Conservation (phyloP, 139 green algal genomes). For the Diplosphaera chodatii region DNA sequence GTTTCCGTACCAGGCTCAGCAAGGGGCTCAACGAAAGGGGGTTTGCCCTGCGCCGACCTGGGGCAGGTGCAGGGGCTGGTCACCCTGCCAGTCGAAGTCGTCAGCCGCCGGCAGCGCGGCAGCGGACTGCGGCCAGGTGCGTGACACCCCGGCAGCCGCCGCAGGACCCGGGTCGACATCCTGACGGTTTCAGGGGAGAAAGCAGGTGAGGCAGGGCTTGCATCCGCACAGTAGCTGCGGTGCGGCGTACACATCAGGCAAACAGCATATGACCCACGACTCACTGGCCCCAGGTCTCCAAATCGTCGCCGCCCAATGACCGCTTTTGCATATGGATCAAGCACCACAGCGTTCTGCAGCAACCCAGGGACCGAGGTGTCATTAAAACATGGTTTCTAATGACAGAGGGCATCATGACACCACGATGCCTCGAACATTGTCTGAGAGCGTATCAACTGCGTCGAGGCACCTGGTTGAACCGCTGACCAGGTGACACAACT, state of each 20-base stretch:
- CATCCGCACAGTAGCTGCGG: no score
- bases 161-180: constrained; percentile 46
- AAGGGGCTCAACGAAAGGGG: no score
- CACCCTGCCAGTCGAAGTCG: constrained; percentile 84
- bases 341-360: constrained; percentile 54
- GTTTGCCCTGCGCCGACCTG: constrained; percentile 17
- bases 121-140: constrained; percentile 80
- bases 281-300: constrained; percentile 61
- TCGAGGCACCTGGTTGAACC: not conserved
- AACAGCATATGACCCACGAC: no score
- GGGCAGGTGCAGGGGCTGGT: constrained; percentile 60
- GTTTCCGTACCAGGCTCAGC: no score
- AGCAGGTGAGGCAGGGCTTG: no score
- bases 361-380: no score
- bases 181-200: no score
- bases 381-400: no score
- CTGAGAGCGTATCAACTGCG: no score
- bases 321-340: constrained; percentile 87
- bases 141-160: constrained; percentile 47
- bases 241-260: no score
- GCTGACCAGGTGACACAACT: not conserved
- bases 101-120: constrained; percentile 37
- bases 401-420: no score
- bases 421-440: no score
- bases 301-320: constrained; percentile 67